These are phyloP conservation scores for Penicillium herquei DNA, from an alignment of 495 filamentous ascomycete genomes.

Conservation along the genomic window DNA sequence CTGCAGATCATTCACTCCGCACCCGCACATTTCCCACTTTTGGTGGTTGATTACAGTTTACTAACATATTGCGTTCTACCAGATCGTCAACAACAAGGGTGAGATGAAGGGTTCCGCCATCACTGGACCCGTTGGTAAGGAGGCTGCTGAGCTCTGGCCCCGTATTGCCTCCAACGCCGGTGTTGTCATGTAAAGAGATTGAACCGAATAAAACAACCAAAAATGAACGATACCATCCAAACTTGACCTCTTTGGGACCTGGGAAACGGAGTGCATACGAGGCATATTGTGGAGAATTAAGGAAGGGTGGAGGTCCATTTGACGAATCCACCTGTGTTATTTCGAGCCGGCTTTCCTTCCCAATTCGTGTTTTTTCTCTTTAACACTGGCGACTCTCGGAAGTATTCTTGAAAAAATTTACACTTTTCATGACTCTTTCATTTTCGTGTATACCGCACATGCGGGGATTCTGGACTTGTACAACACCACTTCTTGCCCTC, in stretches of 20 bases:
- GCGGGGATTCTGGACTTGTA: background rate
- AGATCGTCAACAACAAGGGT: slow-evolving; percentile 99
- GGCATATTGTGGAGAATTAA: slow-evolving; percentile 27
- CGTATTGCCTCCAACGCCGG: slow-evolving; percentile 99
- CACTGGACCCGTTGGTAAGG: slow-evolving; percentile 98
- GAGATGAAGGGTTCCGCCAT: slow-evolving; percentile 99
- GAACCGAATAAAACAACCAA: slow-evolving; percentile 35
- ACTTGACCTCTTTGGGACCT: slow-evolving; percentile 34
- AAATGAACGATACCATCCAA: slow-evolving; percentile 41
- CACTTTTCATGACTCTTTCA: slow-evolving; percentile 20
- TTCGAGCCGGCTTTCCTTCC: slow-evolving; percentile 30
- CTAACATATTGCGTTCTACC: background rate
- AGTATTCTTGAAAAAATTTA: slow-evolving; percentile 24
- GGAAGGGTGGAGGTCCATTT: slow-evolving; percentile 22
- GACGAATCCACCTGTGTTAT: slow-evolving; percentile 31
- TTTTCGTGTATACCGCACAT: background rate
- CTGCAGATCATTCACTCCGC: background rate
- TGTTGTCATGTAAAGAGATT: slow-evolving; percentile 90
- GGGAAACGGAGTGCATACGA: slow-evolving; percentile 32
- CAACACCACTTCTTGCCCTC: background rate
- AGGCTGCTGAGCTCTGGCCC: slow-evolving; percentile 99
- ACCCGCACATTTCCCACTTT: no score
- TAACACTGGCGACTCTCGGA: slow-evolving; percentile 27
- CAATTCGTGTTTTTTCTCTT: slow-evolving; percentile 29
- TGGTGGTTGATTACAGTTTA: background rate